Base-by-base conservation (phyloP, 148 eudicot species). In the Heliosperma pusillum region DNA sequence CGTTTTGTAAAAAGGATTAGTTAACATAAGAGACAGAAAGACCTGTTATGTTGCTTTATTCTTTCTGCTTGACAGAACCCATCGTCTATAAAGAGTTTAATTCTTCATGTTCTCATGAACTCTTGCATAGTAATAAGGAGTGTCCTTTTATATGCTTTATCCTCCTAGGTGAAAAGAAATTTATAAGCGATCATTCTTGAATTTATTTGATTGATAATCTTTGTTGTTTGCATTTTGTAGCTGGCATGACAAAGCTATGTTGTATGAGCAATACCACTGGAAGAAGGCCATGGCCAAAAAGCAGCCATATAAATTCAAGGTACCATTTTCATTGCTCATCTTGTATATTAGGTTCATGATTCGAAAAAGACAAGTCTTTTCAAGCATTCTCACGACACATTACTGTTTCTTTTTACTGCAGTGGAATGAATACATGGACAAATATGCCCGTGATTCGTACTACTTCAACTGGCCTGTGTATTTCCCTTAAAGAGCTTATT, bases 211-310 rank as follows among this genome's bases (percentile, higher is more conserved):
- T 72, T 5, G 53, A 21, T 66, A 22, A 60, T 71, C 76, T 83
- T 15, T 77, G 59, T 21, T 59, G 55, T 2, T 64, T 82, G 24
- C 40, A 76, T 69, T 72, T 24, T 79, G 81, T 88, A 93, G 97
- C 67, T 93, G 97, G 95, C 98, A 93, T 82, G 98, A 93, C 80
- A 88, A 87, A 74, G 97, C 97, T 71, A 89, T 93, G 94, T 59
- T 89, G 57, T 85, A 83, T 77, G 98, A 93, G 82, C 97, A 93
- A 17, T 68, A 91, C 78, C 98, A 93, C 76, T 93, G 98, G 98
- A 91, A 88, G 88, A 89, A 93, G 80, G 97, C 98, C 12, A 74
- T 86, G 80, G 77, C 70, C 24, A 87, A 91, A 84, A 86, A 85
- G 29, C 81, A 91, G 71, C 91, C 88, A 0, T 91, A 93, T 61